phyloP scores from a whole-genome alignment of 2,329 filamentous ascomycete genomes.

The Colletotrichum phormii region DNA sequence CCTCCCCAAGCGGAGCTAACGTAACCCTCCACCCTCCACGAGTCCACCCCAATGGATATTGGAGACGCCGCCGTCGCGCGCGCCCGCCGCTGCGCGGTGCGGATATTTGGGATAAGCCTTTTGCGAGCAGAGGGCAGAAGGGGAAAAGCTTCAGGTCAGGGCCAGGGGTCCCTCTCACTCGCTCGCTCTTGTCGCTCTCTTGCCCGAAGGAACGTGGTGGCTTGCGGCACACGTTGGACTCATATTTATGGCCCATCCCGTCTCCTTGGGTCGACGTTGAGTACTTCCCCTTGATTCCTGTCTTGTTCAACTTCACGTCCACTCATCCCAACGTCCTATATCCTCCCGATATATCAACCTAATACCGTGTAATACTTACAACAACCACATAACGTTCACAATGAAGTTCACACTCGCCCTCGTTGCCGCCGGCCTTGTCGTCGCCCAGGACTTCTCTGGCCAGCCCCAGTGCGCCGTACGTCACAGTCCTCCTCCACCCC shows the following conservation, averaged over 20 bases:
- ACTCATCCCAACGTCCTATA: conserved; percentile 8
- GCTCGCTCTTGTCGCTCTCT: neutral
- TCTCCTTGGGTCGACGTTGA: neutral
- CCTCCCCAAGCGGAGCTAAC: neutral
- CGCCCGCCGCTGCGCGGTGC: conserved; percentile 5
- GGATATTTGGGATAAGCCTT: conserved; percentile 33
- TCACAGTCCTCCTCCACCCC: conserved; percentile 15
- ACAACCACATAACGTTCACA: conserved; percentile 40
- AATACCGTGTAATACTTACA: conserved; percentile 7
- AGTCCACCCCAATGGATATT: neutral
- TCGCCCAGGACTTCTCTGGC: conserved; percentile 51
- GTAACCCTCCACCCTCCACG: neutral
- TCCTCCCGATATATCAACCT: neutral
- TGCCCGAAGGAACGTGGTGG: conserved; percentile 3
- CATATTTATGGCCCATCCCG: conserved; percentile 33
- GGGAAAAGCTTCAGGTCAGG: conserved; percentile 10
- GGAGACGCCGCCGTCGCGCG: conserved; percentile 1
- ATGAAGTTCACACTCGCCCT: conserved; percentile 55
- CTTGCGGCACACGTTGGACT: neutral
- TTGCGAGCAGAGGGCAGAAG: conserved; percentile 12
- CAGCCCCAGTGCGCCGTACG: conserved; percentile 56
- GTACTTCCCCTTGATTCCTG: neutral
- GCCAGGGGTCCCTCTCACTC: conserved; percentile 6
- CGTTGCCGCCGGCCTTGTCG: conserved; percentile 50
- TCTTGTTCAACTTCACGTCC: neutral